Evolutionary conservation across 495 filamentous ascomycete genomes (phyloP).

Genomic region (Podospora sp.): DNA sequence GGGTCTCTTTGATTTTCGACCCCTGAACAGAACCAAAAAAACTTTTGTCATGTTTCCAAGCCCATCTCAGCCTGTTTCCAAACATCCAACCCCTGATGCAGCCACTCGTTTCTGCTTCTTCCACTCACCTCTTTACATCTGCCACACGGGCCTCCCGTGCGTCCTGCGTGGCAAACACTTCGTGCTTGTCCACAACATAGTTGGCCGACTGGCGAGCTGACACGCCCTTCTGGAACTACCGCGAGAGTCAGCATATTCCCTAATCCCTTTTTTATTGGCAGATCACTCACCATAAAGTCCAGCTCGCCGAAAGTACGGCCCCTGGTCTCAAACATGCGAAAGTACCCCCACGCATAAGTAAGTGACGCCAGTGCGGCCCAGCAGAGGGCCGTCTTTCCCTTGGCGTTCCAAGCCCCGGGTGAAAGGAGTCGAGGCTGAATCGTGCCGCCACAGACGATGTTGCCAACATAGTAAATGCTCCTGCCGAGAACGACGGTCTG

Average conservation of each 20-base stretch:
- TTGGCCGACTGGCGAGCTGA: background rate
- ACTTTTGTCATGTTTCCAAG: too few relatives aligned
- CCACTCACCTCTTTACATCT: background rate
- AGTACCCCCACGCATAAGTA: constrained; percentile 41
- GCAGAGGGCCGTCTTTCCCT: constrained; percentile 43
- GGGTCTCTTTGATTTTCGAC: too few relatives aligned
- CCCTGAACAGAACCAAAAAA: too few relatives aligned
- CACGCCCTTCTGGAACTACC: background rate
- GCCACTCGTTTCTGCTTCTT: background rate
- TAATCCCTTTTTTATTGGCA: background rate
- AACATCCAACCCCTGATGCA: background rate
- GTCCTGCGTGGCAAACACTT: background rate
- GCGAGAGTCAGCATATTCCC: background rate
- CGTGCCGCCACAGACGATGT: constrained; percentile 35
- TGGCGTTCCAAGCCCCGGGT: constrained; percentile 41
- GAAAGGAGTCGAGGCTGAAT: constrained; percentile 44
- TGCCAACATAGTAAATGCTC: constrained; percentile 36
- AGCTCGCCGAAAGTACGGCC: constrained; percentile 50
- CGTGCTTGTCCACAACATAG: background rate
- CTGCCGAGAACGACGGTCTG: constrained; percentile 45
- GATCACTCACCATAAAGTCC: constrained; percentile 41
- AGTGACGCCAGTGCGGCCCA: constrained; percentile 35
- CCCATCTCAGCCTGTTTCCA: too few relatives aligned
- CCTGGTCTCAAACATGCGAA: constrained; percentile 45
- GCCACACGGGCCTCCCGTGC: background rate